Evolutionary conservation across 306 rosid genomes (phyloP), one percentile per base, ranked within the genome.

Genomic region (Clitoria ternatea): DNA sequence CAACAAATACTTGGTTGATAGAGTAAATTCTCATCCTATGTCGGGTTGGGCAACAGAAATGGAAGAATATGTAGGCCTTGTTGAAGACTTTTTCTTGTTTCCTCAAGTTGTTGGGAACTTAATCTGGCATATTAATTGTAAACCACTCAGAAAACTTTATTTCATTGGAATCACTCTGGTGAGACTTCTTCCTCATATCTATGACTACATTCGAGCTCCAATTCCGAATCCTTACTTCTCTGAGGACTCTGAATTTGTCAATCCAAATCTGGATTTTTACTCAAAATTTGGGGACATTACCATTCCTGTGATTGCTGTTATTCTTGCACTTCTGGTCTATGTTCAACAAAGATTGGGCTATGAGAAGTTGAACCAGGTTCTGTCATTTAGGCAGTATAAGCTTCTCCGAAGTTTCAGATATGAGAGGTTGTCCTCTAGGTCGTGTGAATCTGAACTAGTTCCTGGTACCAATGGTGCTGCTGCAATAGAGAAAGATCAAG

Each of bases 41-140:
- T 61, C 77, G 24, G 81, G 33, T 62, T 94, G 98, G 97, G 84
- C 77, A 55, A 75, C 74, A 0, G 90, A 88, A 72, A 83, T 89
- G 61, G 87, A 87, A 70, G 97, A 90, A 81, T 94, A 94, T 59
- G 59, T 80, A 39, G 97, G 97, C 67, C 90, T 94, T 24, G 88
- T 94, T 26, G 94, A 94, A 80, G 97, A 94, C 75, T 90, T 94
- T 70, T 90, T 83, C 88, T 81, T 94, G 77, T 70, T 94, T 27
- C 97, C 98, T 45, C 98, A 94, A 79, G 50, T 94, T 43, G 56
- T 89, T 23, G 96, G 97, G 42, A 94, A 89, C 75, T 44, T 89
- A n/a, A 76, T 94, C 48, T 91, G 99, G 97, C 86, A 94, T 83
- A 84, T 91, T 30, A 80, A 86, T 23, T 76, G 86, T 39, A 83